Evolutionary conservation across 108 stramenopile genomes (phyloP).

Genomic region (Pseudonitzschia pungens): DNA sequence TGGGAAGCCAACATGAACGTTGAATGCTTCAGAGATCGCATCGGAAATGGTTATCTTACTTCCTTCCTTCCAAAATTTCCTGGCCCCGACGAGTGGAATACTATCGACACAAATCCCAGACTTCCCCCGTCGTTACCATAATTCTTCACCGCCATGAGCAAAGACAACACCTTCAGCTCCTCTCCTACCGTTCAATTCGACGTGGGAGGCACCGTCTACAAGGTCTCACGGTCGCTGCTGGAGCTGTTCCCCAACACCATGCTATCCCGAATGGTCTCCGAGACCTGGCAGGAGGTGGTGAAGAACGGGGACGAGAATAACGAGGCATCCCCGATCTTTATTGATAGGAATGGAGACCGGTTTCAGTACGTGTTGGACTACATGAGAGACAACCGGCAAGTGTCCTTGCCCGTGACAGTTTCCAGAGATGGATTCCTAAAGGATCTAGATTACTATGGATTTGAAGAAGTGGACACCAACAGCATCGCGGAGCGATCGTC

Average conservation of each 20-base stretch:
- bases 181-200: constrained; percentile 23
- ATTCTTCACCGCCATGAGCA: neutral
- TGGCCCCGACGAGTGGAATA: too few relatives aligned
- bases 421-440: constrained; percentile 1
- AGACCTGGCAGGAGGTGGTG: constrained; percentile 16
- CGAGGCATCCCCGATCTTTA: neutral
- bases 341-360: constrained; percentile 25
- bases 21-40: too few relatives aligned
- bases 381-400: constrained; percentile 7
- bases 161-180: neutral
- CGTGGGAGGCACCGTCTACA: constrained; percentile 36
- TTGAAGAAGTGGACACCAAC: neutral
- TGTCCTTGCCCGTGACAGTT: neutral
- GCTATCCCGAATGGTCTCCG: constrained; percentile 28
- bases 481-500: neutral
- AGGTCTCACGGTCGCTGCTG: constrained; percentile 38
- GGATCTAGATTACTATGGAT: constrained; percentile 2
- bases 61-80: too few relatives aligned
- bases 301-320: neutral
- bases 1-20: too few relatives aligned
- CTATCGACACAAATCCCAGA: too few relatives aligned
- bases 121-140: too few relatives aligned
- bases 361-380: constrained; percentile 37
- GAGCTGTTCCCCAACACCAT: constrained; percentile 27
- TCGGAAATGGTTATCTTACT: too few relatives aligned